Conservation (phyloP, 2,329 filamentous ascomycete genomes). For the Cladosporium colombiae region DNA sequence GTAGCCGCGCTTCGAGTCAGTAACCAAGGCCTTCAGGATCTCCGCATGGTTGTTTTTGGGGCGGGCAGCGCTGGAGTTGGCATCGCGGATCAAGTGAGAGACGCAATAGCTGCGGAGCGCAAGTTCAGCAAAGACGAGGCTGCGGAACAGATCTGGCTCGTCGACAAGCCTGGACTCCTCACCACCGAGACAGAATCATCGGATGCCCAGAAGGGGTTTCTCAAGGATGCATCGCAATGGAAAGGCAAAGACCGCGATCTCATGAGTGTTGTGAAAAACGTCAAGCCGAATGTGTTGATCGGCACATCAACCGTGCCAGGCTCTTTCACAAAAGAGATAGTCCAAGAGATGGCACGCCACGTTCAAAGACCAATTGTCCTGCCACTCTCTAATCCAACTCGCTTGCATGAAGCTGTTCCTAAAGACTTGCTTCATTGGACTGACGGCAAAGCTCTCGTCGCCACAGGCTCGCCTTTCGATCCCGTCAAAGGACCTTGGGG, state of each 20-base stretch:
- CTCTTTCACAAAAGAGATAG: constrained; percentile 72
- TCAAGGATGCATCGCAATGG: constrained; percentile 66
- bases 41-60: constrained; percentile 75
- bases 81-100: constrained; percentile 80
- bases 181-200: constrained; percentile 64
- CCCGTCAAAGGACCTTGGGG: constrained; percentile 64
- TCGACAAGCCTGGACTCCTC: constrained; percentile 73
- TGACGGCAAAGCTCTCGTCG: constrained; percentile 72
- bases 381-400: constrained; percentile 82
- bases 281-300: constrained; percentile 79
- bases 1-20: constrained; percentile 73
- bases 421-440: constrained; percentile 80
- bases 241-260: constrained; percentile 55
- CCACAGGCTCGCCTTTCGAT: constrained; percentile 80
- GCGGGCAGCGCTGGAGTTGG: constrained; percentile 79
- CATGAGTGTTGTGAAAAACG: constrained; percentile 67
- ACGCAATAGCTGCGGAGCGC: constrained; percentile 72
- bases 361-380: constrained; percentile 80
- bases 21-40: constrained; percentile 64
- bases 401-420: constrained; percentile 78
- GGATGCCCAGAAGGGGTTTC: constrained; percentile 66
- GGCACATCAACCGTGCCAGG: constrained; percentile 79
- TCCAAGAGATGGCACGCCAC: constrained; percentile 74
- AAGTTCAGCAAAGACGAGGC: constrained; percentile 70
- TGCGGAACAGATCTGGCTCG: constrained; percentile 73